A percentile compares a stretch with the other conserved stretches of the same genome.
These are phyloP conservation scores for Loxodes magnus DNA, from an alignment of 73 alveolate species.

Conservation along the genomic window DNA sequence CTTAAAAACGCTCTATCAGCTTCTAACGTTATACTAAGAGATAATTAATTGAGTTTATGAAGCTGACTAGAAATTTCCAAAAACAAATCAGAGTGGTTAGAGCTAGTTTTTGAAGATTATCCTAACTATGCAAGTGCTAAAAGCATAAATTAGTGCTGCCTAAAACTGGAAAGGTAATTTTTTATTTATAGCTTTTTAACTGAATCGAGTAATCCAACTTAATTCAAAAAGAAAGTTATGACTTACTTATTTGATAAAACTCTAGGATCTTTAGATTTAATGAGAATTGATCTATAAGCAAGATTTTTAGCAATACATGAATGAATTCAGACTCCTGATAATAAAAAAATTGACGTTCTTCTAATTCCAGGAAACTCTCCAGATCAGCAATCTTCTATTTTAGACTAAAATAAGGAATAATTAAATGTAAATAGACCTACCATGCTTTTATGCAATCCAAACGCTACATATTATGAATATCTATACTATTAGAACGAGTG, in stretches of 20 bases:
- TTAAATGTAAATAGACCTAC: constrained; percentile 34
- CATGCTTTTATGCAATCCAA: constrained; percentile 14
- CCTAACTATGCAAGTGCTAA: background rate
- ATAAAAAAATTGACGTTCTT: constrained; percentile 42
- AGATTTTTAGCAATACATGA: constrained; percentile 68
- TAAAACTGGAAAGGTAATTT: background rate
- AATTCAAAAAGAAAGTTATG: constrained; percentile 3
- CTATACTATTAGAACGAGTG: constrained; percentile 8
- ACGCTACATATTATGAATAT: constrained; percentile 14
- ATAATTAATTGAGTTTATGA: background rate
- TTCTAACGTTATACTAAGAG: too few relatives aligned
- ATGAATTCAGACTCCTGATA: constrained; percentile 62
- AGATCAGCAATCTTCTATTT: constrained; percentile 59
- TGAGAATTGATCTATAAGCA: constrained; percentile 16
- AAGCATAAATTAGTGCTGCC: background rate
- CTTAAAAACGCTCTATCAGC: too few relatives aligned
- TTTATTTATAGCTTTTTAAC: constrained; percentile 34
- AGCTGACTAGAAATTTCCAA: background rate
- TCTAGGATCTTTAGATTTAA: constrained; percentile 18
- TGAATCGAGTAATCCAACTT: background rate
- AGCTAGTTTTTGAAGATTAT: background rate
- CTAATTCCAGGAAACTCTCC: constrained; percentile 34
- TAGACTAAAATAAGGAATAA: constrained; percentile 54
- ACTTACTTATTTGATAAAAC: constrained; percentile 19
- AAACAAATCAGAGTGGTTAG: background rate